Base-by-base conservation (phyloP, 345 rosid species). In the Moringa oleifera region DNA sequence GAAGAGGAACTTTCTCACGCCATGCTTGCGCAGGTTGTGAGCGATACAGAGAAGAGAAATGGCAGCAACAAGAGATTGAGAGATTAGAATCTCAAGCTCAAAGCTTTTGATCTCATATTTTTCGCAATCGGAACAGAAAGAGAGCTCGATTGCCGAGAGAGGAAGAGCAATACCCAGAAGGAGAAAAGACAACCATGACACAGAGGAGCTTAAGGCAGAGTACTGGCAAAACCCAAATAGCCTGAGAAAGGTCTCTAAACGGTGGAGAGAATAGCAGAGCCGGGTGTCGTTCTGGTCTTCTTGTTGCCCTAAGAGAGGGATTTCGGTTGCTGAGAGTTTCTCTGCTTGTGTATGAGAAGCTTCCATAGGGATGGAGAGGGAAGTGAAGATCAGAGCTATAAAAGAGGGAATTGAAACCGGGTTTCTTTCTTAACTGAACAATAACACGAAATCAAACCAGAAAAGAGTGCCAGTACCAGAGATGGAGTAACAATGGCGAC, bases 91-190 rank as follows among this genome's bases (percentile, higher is more conserved):
- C 66, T 68, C 62, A 46, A 71, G 59, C 58, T 74, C 81, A 54
- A 74, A 78, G 33, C 5, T 63, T 59, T 23, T 65, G 36, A 71
- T 46, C 37, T 68, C 60, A 65, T 52, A 64, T 58, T 53, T 57
- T 20, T 64, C 55, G 51, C 68, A 41, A 19, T 52, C 18, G 1
- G 71, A n/a, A 36, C 74, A 71, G 58, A 18, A 20, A 33, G 68
- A 47, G 12, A 68, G 28, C 0, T 47, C 2, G 58, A 71, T 64
- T 41, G 68, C 51, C 18, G 54, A 12, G 7, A 61, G 55, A 1
- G 81, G 79, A 61, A 78, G 76, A 53, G 71, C 66, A 55, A 74
- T 23, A 58, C 71, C 74, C 64, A 78, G 63, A 65, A 78, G 76
- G 25, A 78, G 67, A 54, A 74, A 78, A 19, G 49, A 58, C 28